Evolutionary conservation across 495 filamentous ascomycete genomes (phyloP).

Genomic region (Annulohypoxylon stygium): DNA sequence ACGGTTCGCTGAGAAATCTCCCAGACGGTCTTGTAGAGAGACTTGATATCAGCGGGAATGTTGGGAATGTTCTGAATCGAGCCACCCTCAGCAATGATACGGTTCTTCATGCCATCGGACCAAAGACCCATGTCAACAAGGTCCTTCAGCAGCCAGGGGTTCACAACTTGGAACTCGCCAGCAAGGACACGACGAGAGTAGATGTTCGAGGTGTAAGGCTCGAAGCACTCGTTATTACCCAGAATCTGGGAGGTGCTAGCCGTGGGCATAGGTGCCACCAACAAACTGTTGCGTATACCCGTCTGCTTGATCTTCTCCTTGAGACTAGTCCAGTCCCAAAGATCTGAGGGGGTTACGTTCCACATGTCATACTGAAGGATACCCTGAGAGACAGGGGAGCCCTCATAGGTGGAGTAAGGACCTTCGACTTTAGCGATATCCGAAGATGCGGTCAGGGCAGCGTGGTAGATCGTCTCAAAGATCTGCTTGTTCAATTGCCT

Average conservation of each 20-base stretch:
- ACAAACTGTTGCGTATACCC: conserved; percentile 92
- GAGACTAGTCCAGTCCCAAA: conserved; percentile 95
- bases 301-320: conserved; percentile 92
- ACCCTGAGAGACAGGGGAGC: conserved; percentile 93
- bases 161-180: conserved; percentile 99
- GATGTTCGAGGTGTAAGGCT: conserved; percentile 99
- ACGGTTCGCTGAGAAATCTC: conserved; percentile 97
- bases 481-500: conserved; percentile 96
- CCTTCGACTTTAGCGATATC: conserved; percentile 86
- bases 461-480: conserved; percentile 99
- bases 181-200: conserved; percentile 98
- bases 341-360: conserved; percentile 89
- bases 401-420: conserved; percentile 88
- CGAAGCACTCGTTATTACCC: conserved; percentile 99
- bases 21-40: conserved; percentile 99
- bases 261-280: conserved; percentile 98
- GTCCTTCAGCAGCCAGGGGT: conserved; percentile 98
- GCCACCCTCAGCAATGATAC: conserved; percentile 96
- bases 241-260: conserved; percentile 96
- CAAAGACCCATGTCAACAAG: conserved; percentile 97
- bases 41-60: conserved; percentile 95
- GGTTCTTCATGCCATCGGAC: conserved; percentile 99
- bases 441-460: conserved; percentile 87
- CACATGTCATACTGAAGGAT: conserved; percentile 99
- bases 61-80: conserved; percentile 97